Evolutionary conservation across 225 moss, liverwort and hornwort species (phyloP).

Genomic region (Bryoerythrophyllum caledonicum): DNA sequence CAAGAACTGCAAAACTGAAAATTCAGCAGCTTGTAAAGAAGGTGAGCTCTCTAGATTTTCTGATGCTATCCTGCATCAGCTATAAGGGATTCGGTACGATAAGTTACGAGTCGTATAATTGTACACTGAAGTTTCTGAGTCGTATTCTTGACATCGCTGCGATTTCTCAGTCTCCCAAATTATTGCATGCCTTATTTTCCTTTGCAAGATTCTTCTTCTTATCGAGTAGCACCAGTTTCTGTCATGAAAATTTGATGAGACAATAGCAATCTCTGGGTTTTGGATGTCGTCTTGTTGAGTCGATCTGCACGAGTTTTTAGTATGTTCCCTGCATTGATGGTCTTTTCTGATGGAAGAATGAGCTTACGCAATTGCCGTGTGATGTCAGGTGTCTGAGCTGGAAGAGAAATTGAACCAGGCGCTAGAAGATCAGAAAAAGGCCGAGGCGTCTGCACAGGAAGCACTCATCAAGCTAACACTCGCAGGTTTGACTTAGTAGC

Average conservation of each 20-base stretch:
- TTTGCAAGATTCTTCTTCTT: background rate
- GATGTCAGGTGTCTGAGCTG: constrained; percentile 34
- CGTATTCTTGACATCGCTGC: too few species aligned
- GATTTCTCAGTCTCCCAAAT: background rate
- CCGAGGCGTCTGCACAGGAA: constrained; percentile 32
- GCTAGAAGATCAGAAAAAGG: constrained; percentile 30
- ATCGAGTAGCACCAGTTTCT: background rate
- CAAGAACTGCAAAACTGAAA: constrained; percentile 47
- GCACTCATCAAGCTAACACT: constrained; percentile 24
- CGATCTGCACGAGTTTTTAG: background rate
- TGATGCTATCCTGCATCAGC: background rate
- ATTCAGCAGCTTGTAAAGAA: constrained; percentile 46
- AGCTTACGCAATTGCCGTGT: background rate
- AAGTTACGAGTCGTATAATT: background rate
- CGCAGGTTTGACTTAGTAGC: constrained; percentile 5
- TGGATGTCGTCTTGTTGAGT: background rate
- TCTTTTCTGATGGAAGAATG: background rate
- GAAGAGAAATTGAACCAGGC: constrained; percentile 42
- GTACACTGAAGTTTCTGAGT: too few species aligned
- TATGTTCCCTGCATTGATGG: background rate
- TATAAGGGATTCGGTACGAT: background rate
- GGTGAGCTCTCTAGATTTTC: constrained; percentile 23
- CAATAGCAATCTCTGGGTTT: background rate
- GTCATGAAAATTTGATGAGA: background rate
- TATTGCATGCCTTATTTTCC: background rate